phyloP scores from a whole-genome alignment of 1,284 basidiomycete species.

The Ceratobasidium sp. region DNA sequence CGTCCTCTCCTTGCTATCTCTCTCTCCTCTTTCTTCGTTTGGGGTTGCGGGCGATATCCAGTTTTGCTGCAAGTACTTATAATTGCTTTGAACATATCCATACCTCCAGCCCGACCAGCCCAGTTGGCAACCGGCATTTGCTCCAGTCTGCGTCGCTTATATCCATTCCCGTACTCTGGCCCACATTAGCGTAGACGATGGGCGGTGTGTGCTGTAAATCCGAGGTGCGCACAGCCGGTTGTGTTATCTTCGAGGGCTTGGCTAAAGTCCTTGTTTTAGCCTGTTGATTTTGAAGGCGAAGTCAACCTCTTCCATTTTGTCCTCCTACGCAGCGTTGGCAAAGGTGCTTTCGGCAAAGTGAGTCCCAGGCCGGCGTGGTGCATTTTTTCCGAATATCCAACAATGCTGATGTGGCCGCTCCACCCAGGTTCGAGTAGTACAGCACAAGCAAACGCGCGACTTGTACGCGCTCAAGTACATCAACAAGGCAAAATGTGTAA shows the following conservation, averaged over 20 bases:
- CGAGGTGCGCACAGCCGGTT: conserved; percentile 58
- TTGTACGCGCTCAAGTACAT: conserved; percentile 99
- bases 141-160: conserved; percentile 20
- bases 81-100: conserved; percentile 22
- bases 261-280: conserved; percentile 57
- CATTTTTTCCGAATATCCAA: conserved; percentile 12
- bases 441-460: conserved; percentile 95
- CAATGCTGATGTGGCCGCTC: conserved; percentile 22
- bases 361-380: conserved; percentile 42
- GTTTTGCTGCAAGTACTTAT: conserved; percentile 31
- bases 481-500: conserved; percentile 96
- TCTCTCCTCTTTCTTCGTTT: conserved; percentile 36
- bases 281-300: conserved; percentile 97
- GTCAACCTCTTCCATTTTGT: conserved; percentile 98
- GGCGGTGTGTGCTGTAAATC: conserved; percentile 85
- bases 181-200: conserved; percentile 56
- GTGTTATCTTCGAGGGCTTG: not conserved
- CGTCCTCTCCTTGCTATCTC: conserved; percentile 30
- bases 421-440: conserved; percentile 92
- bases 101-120: not conserved
- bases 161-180: not conserved
- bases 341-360: conserved; percentile 98
- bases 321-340: conserved; percentile 91
- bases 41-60: conserved; percentile 39
- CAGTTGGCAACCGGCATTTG: conserved; percentile 27